Base-by-base conservation (phyloP, 2,329 filamentous ascomycete species). In the Scytalidium sp. region DNA sequence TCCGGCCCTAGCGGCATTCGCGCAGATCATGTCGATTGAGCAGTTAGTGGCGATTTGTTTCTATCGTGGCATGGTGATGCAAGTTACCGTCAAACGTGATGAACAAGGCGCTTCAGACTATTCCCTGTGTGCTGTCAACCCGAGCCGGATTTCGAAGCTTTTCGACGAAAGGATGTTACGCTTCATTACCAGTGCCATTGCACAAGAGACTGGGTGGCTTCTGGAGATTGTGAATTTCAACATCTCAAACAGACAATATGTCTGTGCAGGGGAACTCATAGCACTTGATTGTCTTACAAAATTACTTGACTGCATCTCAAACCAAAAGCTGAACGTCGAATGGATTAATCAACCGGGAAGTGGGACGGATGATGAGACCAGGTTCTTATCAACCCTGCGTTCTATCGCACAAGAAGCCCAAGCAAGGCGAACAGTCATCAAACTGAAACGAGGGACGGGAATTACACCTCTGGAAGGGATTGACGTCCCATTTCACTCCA, bases 171-270 rank as follows among this genome's bases (percentile, higher is more conserved):
- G 92, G 67, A 92, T 92, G 19, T 78, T 97, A 57, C 90, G 95
- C 66, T 97, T 96, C 65, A 90, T 97, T 20, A 91, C 96, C n/a
- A 88, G 89, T 78, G 95, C 88, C 73, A 92, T 97, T 62, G 79
- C 90, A 0, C 90, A 96, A 69, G 85, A 89, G 68, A 97, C 92
- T 3, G 87, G 85, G 52, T 97, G 92, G 93, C 79, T 97, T 32
- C 74, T 97, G 54, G 93, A 97, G 74, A 97, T 97, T 77, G 93
- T 97, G 80, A 97, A 97, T 79, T 94, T 92, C 87, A 86, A 88
- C 68, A 97, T 54, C 13, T 9, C 52, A 42, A 58, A 62, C 46
- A 56, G 58, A 53, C 63, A 66, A 43, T 66, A 66, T 51, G 63
- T 66, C 19, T 65, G 62, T 43, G 61, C 63, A 22, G 63, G 63